Conservation (phyloP, 805 yeast genomes). For the Metschnikowia hibisci region DNA sequence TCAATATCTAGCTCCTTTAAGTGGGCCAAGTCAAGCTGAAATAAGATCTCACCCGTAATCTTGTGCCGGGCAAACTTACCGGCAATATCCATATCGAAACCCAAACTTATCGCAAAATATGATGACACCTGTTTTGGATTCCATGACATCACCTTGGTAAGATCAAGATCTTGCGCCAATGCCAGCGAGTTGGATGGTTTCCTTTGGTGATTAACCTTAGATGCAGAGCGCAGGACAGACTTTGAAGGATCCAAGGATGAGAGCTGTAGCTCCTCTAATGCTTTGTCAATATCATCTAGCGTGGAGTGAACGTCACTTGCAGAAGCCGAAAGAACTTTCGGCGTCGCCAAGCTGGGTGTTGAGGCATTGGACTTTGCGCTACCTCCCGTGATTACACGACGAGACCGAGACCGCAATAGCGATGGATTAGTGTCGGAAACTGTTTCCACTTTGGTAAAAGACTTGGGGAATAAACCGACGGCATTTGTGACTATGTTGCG, state of each 20-base stretch:
- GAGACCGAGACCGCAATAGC: constrained; percentile 50
- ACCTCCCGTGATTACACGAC: constrained; percentile 33
- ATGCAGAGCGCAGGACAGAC: not conserved
- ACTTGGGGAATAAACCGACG: constrained; percentile 88
- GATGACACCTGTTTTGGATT: constrained; percentile 79
- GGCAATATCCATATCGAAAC: constrained; percentile 72
- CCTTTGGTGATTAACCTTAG: constrained; percentile 1
- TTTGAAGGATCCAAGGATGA: constrained; percentile 15
- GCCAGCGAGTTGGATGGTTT: constrained; percentile 12
- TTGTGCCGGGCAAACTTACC: constrained; percentile 82
- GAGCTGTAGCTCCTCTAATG: constrained; percentile 56
- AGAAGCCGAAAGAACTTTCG: constrained; percentile 7
- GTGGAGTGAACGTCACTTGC: constrained; percentile 29
- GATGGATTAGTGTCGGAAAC: constrained; percentile 16
- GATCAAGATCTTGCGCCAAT: constrained; percentile 35
- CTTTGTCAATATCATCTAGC: constrained; percentile 65
- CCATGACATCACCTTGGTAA: constrained; percentile 61
- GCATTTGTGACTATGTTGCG: constrained; percentile 64
- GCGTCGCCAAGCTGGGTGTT: constrained; percentile 5
- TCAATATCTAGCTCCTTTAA: constrained; percentile 88
- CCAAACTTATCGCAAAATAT: constrained; percentile 63
- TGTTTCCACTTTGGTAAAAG: constrained; percentile 61
- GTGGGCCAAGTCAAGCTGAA: constrained; percentile 80
- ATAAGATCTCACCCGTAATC: constrained; percentile 78
- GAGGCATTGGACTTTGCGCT: constrained; percentile 9